These are phyloP conservation scores for Lyophyllum shimeji DNA, from an alignment of 768 basidiomycete genomes.

Conservation along the genomic window DNA sequence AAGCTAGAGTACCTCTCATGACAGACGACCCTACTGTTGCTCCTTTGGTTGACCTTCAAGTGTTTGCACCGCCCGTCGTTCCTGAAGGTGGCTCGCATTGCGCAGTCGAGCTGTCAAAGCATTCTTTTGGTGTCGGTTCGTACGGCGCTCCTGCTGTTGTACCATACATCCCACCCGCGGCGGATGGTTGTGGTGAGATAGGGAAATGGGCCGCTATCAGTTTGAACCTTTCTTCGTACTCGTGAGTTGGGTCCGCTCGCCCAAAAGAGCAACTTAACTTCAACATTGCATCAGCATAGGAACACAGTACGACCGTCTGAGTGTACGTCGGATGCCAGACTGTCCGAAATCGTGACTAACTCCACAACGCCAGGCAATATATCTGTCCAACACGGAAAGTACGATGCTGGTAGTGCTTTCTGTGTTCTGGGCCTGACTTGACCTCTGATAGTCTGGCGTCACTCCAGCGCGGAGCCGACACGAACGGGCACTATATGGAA, in stretches of 20 bases:
- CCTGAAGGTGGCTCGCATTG: conserved; percentile 25
- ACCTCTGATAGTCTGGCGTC: conserved; percentile 54
- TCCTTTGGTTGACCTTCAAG: conserved; percentile 29
- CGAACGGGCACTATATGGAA: conserved; percentile 63
- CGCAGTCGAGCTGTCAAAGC: conserved; percentile 22
- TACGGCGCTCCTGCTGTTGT: conserved; percentile 27
- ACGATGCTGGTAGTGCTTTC: conserved; percentile 16
- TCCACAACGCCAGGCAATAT: conserved; percentile 33
- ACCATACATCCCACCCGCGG: conserved; percentile 45
- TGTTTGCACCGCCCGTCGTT: conserved; percentile 28
- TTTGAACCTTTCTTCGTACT: conserved; percentile 58
- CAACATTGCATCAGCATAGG: conserved; percentile 40
- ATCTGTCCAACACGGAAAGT: conserved; percentile 61
- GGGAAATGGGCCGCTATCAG: conserved; percentile 61
- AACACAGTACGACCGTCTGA: conserved; percentile 56
- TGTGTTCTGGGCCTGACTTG: not conserved
- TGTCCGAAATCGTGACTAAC: not conserved
- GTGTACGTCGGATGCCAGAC: conserved; percentile 25
- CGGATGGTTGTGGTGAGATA: conserved; percentile 44
- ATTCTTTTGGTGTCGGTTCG: conserved; percentile 31
- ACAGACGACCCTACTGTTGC: conserved; percentile 26
- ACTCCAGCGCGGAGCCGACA: conserved; percentile 64
- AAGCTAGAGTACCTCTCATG: conserved; percentile 26
- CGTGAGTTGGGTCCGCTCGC: conserved; percentile 19
- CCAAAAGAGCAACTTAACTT: no score